A percentile compares a stretch with the other conserved stretches of the same genome.
Conservation (phyloP, 495 filamentous ascomycete species). For the Tricharina praecox region DNA sequence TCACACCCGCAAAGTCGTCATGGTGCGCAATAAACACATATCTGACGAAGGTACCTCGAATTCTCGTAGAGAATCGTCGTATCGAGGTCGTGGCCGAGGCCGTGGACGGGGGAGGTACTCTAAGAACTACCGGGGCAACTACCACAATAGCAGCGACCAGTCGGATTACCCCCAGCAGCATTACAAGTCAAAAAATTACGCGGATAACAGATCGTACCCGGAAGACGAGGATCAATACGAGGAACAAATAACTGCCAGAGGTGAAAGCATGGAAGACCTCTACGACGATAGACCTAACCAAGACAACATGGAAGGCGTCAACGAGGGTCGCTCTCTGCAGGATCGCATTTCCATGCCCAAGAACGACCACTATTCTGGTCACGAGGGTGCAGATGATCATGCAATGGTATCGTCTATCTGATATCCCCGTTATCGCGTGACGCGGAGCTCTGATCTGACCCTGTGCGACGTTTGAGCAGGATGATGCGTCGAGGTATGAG, state of each 20-base stretch:
- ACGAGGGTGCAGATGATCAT: background rate
- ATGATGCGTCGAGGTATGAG: constrained; percentile 1
- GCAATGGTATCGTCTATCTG: constrained; percentile 3
- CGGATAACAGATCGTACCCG: background rate
- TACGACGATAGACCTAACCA: constrained; percentile 1
- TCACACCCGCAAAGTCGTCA: background rate
- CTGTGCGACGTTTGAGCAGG: no score
- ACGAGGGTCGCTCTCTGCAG: constrained; percentile 1
- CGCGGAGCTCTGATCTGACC: background rate
- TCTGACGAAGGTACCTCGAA: constrained; percentile 4
- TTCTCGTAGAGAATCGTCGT: constrained; percentile 5
- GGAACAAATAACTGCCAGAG: no score
- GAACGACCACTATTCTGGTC: background rate
- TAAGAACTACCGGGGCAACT: constrained; percentile 4
- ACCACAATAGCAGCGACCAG: background rate
- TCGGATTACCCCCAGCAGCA: background rate
- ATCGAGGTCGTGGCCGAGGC: constrained; percentile 6
- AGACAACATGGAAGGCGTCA: background rate
- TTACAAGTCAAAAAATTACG: background rate
- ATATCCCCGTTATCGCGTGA: background rate
- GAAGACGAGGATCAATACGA: background rate
- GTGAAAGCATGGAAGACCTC: constrained; percentile 3
- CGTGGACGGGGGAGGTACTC: constrained; percentile 4
- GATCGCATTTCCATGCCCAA: constrained; percentile 4
- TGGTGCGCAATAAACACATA: constrained; percentile 6